These are phyloP conservation scores for Penicillium robsamsonii DNA, from an alignment of 495 filamentous ascomycete species.

Conservation along the genomic window DNA sequence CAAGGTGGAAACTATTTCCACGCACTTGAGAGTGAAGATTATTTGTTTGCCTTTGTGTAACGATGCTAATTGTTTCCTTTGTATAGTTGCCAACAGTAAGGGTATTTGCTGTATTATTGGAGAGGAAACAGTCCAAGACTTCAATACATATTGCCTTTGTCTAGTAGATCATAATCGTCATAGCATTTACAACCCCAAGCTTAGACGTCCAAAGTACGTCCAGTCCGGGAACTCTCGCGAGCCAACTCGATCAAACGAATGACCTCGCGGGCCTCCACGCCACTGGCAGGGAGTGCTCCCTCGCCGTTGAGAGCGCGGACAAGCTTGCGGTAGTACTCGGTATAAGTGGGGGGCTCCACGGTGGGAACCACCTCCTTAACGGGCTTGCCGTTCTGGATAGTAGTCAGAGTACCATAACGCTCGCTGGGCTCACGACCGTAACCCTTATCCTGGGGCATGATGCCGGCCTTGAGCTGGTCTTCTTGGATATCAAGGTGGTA, in stretches of 20 bases:
- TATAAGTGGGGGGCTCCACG: constrained; percentile 67
- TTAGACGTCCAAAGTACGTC: constrained; percentile 58
- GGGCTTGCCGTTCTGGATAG: constrained; percentile 41
- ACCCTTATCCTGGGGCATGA: constrained; percentile 58
- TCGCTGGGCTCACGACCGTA: constrained; percentile 67
- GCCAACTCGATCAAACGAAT: constrained; percentile 73
- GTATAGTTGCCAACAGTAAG: background rate
- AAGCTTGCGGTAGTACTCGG: constrained; percentile 68
- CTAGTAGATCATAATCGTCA: constrained; percentile 21
- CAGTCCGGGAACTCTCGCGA: constrained; percentile 62
- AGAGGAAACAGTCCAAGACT: background rate
- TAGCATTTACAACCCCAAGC: constrained; percentile 8
- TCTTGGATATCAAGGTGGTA: constrained; percentile 78
- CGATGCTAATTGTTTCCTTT: background rate
- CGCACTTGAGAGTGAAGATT: too few species aligned
- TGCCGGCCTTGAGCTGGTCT: constrained; percentile 69
- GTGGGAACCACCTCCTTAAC: constrained; percentile 53
- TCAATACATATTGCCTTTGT: constrained; percentile 1
- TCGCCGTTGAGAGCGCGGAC: constrained; percentile 62
- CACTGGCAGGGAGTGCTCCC: constrained; percentile 67
- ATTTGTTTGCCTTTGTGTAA: background rate
- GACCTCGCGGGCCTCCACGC: constrained; percentile 66
- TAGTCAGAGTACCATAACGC: constrained; percentile 50
- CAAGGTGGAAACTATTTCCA: background rate
- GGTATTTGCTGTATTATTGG: background rate